phyloP scores from a whole-genome alignment of 2,329 filamentous ascomycete genomes.

The Aspergillus clavatus region DNA sequence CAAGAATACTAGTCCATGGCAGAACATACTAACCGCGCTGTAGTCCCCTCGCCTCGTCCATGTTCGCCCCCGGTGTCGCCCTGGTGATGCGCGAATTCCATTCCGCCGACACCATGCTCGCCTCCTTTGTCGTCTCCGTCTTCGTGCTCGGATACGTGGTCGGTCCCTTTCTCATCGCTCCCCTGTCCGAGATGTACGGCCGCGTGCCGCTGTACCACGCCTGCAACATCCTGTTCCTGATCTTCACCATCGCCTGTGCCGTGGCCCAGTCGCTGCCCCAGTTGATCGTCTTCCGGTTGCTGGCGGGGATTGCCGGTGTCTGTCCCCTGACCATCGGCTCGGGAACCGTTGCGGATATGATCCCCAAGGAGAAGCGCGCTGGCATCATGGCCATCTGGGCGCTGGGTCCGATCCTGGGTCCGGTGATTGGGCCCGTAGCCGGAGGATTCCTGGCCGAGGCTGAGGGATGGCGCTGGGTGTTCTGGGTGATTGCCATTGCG shows the following conservation, averaged over 20 bases:
- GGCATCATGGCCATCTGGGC: slow-evolving; percentile 45
- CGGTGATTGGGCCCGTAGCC: slow-evolving; percentile 45
- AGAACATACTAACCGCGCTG: not conserved
- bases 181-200: slow-evolving; percentile 59
- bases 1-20: too few relatives aligned
- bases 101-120: slow-evolving; percentile 8
- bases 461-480: slow-evolving; percentile 48
- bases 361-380: slow-evolving; percentile 43
- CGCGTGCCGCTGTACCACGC: slow-evolving; percentile 50
- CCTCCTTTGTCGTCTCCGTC: slow-evolving; percentile 6
- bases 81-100: slow-evolving; percentile 26
- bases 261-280: slow-evolving; percentile 45
- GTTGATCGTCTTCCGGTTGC: slow-evolving; percentile 50
- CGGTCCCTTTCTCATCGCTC: slow-evolving; percentile 52
- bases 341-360: slow-evolving; percentile 48
- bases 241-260: slow-evolving; percentile 52
- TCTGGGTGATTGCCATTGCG: slow-evolving; percentile 38
- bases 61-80: slow-evolving; percentile 37
- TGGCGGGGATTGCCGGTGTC: slow-evolving; percentile 42
- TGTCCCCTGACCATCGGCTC: slow-evolving; percentile 48
- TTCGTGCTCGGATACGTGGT: slow-evolving; percentile 15
- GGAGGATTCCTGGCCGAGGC: slow-evolving; percentile 29
- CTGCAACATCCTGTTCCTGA: slow-evolving; percentile 55
- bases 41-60: slow-evolving; percentile 23
- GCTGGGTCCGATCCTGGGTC: slow-evolving; percentile 48